Percentiles rank a stretch among this genome's conserved stretches.
Conservation (phyloP, 129 eudicot genomes). For the Pulicaria dysenterica region DNA sequence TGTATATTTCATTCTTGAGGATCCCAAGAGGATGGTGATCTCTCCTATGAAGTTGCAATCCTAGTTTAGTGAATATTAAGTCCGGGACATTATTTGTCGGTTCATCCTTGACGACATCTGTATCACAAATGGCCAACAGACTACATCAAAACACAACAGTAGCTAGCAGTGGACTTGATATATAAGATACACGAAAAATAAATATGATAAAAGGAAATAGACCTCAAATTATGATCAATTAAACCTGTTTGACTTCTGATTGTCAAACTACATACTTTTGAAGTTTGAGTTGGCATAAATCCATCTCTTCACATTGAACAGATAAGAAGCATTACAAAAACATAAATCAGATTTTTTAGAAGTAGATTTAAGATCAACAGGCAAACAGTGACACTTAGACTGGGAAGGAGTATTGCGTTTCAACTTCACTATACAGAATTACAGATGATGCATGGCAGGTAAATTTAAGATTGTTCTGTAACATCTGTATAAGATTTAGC, state of each 20-base stretch:
- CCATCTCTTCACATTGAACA: neutral
- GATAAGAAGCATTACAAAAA: constrained; percentile 10
- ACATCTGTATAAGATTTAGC: neutral
- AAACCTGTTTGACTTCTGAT: constrained; percentile 22
- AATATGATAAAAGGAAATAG: neutral
- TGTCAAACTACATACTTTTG: constrained; percentile 13
- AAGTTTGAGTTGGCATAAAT: constrained; percentile 15
- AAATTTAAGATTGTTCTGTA: neutral
- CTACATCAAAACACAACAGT: neutral
- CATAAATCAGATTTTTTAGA: neutral
- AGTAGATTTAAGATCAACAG: neutral
- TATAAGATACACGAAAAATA: neutral
- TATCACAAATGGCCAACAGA: constrained; percentile 20
- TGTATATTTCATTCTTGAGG: constrained; percentile 83
- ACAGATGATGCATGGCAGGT: neutral
- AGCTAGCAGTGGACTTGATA: constrained; percentile 16
- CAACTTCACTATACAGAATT: neutral
- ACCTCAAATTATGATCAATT: neutral
- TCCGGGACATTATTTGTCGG: constrained; percentile 96
- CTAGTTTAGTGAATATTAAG: constrained; percentile 81
- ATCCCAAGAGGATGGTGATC: constrained; percentile 89
- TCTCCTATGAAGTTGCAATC: constrained; percentile 94
- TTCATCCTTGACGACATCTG: constrained; percentile 90
- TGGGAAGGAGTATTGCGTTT: neutral
- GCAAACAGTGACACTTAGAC: neutral